phyloP scores from a whole-genome alignment of 768 basidiomycete genomes.

The Tricholoma terreum region DNA sequence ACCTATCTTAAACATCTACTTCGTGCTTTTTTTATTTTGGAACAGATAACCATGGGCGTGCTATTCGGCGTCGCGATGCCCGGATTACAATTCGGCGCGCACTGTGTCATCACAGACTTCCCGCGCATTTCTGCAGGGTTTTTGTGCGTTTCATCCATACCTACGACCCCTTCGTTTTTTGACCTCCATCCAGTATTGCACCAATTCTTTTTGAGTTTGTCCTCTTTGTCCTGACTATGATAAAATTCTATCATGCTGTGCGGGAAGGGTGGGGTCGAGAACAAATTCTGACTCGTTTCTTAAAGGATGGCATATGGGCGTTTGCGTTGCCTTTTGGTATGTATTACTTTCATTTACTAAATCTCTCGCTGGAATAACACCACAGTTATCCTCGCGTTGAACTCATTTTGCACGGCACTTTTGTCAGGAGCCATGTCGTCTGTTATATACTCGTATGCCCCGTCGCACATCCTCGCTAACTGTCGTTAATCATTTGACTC shows the following conservation, averaged over 20 bases:
- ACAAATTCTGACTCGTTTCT: conserved; percentile 20
- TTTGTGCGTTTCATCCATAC: conserved; percentile 14
- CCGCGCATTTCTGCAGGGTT: conserved; percentile 13
- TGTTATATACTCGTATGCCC: conserved; percentile 19
- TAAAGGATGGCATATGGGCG: conserved; percentile 25
- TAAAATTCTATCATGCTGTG: conserved; percentile 20
- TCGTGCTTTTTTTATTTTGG: conserved; percentile 9
- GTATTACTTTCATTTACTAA: not conserved
- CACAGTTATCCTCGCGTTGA: conserved; percentile 15
- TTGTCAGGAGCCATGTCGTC: conserved; percentile 15
- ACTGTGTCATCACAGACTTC: conserved; percentile 18
- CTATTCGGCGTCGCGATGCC: conserved; percentile 10
- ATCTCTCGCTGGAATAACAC: not conserved
- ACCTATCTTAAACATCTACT: conserved; percentile 12
- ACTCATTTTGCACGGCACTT: conserved; percentile 14
- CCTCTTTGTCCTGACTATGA: conserved; percentile 23
- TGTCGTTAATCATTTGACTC: not conserved
- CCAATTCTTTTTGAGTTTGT: conserved; percentile 20
- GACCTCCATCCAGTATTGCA: conserved; percentile 5
- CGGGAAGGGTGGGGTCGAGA: conserved; percentile 23
- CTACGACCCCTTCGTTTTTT: not conserved
- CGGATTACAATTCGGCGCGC: conserved; percentile 12
- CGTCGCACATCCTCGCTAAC: not conserved
- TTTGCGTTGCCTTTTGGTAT: conserved; percentile 22
- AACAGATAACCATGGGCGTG: conserved; percentile 13